Percentiles rank a stretch among this genome's conserved stretches.
Conservation (phyloP, 257 asterid genomes). For the Plantago elongata region DNA sequence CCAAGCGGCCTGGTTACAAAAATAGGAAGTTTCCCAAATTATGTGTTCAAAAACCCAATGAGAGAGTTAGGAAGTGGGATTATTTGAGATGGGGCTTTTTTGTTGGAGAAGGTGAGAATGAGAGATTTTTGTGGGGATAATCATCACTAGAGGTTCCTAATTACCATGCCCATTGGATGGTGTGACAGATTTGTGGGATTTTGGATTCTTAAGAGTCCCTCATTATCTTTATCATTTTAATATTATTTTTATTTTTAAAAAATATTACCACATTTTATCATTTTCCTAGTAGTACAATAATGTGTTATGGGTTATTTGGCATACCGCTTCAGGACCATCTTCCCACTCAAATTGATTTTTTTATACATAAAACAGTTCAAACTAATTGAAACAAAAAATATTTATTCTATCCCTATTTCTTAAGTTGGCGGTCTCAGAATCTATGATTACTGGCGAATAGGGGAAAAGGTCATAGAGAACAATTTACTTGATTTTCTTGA, state of each 20-base stretch:
- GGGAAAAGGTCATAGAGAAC: neutral
- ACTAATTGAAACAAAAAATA: too few relatives aligned
- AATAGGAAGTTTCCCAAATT: too few relatives aligned
- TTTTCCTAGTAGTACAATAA: neutral
- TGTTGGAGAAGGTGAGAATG: conserved; percentile 20
- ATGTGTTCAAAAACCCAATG: conserved; percentile 1
- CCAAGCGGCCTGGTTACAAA: too few relatives aligned
- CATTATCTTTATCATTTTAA: neutral
- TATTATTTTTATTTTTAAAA: neutral
- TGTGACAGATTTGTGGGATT: conserved; percentile 37
- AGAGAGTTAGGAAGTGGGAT: conserved; percentile 3
- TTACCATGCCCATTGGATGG: conserved; percentile 29
- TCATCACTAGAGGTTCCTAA: conserved; percentile 19
- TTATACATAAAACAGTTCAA: too few relatives aligned
- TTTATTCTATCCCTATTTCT: too few relatives aligned
- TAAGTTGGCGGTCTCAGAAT: neutral
- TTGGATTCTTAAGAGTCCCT: conserved; percentile 22
- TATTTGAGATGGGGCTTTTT: conserved; percentile 17
- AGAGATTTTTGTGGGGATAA: conserved; percentile 17
- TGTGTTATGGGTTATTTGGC: too few relatives aligned
- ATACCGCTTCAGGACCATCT: too few relatives aligned
- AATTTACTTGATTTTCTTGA: neutral
- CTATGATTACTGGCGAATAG: too few relatives aligned
- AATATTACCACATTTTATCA: neutral
- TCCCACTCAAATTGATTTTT: too few relatives aligned